Evolutionary conservation across 2,329 filamentous ascomycete genomes (phyloP).

Genomic region (Penicillium sp.): DNA sequence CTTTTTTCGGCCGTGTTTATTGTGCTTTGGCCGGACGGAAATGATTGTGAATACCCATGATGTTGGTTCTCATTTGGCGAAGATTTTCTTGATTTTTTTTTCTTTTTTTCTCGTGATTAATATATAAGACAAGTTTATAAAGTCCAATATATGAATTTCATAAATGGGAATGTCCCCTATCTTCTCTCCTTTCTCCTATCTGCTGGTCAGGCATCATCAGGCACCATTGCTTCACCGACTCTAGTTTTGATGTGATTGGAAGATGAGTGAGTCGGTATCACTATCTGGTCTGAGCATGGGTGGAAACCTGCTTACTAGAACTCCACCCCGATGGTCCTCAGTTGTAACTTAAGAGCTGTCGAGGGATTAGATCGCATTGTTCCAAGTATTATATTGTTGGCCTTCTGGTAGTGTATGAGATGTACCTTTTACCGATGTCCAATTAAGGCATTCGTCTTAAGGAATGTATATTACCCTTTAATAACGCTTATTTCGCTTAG

Average conservation of each 20-base stretch:
- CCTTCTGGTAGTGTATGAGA: no score
- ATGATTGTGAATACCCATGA: conserved; percentile 35
- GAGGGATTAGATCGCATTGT: no score
- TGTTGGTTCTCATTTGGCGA: conserved; percentile 19
- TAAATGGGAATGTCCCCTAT: neutral
- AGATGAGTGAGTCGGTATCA: neutral
- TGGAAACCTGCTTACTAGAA: neutral
- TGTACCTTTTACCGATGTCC: no score
- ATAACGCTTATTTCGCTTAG: no score
- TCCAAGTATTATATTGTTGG: no score
- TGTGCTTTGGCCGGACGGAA: conserved; percentile 18
- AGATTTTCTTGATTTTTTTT: conserved; percentile 10
- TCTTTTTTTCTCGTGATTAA: conserved; percentile 7
- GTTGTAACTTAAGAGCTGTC: no score
- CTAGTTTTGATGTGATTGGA: neutral
- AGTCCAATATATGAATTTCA: conserved; percentile 5
- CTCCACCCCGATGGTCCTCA: no score
- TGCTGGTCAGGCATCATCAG: conserved; percentile 1
- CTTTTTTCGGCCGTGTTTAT: conserved; percentile 19
- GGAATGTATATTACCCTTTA: no score
- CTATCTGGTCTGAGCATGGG: neutral
- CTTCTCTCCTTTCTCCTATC: neutral
- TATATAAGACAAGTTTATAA: conserved; percentile 13
- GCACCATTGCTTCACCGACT: conserved; percentile 8
- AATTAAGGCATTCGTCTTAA: no score